A percentile compares a stretch with the other conserved stretches of the same genome.
These are phyloP conservation scores for Lycium ferocissimum DNA, from an alignment of 257 asterid species.

Conservation along the genomic window DNA sequence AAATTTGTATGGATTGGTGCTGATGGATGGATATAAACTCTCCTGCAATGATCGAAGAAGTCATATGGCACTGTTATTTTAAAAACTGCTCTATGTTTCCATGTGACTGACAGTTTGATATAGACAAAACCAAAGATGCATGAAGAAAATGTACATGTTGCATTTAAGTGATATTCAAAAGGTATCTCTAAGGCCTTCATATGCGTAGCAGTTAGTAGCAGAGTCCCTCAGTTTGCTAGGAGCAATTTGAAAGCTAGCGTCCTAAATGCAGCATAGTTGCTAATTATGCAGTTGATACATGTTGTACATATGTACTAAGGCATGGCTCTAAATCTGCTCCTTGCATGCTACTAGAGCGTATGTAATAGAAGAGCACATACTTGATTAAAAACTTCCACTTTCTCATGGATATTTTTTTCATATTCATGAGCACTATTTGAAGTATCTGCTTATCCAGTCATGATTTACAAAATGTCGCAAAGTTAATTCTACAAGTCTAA, in stretches of 20 bases:
- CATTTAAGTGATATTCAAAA: neutral
- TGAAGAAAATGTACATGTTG: slow-evolving; percentile 17
- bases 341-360: neutral
- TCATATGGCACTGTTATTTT: slow-evolving; percentile 27
- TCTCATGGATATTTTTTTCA: slow-evolving; percentile 2
- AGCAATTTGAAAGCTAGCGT: slow-evolving; percentile 9
- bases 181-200: neutral
- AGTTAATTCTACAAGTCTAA: neutral
- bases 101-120: slow-evolving; percentile 15
- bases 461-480: neutral
- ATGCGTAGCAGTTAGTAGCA: neutral
- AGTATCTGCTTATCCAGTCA: slow-evolving; percentile 1
- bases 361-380: neutral
- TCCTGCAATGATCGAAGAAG: slow-evolving; percentile 61
- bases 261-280: slow-evolving; percentile 19
- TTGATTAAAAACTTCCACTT: neutral
- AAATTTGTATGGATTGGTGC: slow-evolving; percentile 68
- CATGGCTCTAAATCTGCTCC: neutral
- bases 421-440: neutral
- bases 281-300: slow-evolving; percentile 24
- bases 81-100: neutral
- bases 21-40: slow-evolving; percentile 62
- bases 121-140: neutral
- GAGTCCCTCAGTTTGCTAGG: slow-evolving; percentile 1
- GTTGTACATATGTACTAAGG: neutral